A percentile compares a stretch with the other conserved stretches of the same genome.
Evolutionary conservation across 495 filamentous ascomycete genomes (phyloP).

Genomic region (Penicillium canariense): DNA sequence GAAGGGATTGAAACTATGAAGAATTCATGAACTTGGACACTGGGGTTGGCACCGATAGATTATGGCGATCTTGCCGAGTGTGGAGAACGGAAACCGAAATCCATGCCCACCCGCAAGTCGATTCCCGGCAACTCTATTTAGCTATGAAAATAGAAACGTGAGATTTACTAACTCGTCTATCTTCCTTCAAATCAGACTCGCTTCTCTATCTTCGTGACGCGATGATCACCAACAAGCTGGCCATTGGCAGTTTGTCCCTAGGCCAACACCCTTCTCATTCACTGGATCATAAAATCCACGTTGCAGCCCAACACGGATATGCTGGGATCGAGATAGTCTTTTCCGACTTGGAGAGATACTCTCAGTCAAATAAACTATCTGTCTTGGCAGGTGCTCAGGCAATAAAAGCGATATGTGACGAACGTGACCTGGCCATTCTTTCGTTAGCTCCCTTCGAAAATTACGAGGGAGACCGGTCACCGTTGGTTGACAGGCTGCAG

Average conservation of each 20-base stretch:
- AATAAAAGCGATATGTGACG: conserved; percentile 52
- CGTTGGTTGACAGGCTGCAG: conserved; percentile 54
- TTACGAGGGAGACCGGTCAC: conserved; percentile 58
- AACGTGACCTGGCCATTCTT: conserved; percentile 52
- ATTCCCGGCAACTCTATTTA: neutral
- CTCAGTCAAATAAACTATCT: conserved; percentile 32
- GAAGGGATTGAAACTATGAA: no score
- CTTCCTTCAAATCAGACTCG: neutral
- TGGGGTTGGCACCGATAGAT: no score
- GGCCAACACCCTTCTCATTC: conserved; percentile 60
- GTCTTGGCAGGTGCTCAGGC: conserved; percentile 54
- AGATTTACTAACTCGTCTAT: no score
- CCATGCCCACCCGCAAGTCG: neutral
- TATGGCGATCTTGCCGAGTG: no score
- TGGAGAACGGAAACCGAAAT: neutral
- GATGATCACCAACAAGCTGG: conserved; percentile 54
- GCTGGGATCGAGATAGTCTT: conserved; percentile 69
- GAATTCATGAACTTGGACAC: no score
- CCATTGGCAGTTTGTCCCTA: conserved; percentile 63
- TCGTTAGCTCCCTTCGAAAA: conserved; percentile 73
- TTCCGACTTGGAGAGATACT: conserved; percentile 61
- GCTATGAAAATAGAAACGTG: neutral
- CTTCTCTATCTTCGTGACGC: neutral
- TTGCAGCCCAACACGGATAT: conserved; percentile 54
- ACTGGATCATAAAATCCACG: conserved; percentile 1